Percentiles rank a stretch among this genome's conserved stretches.
These are phyloP conservation scores for Mortierella sp. DNA, from an alignment of 371 early-diverging fungal species.

Conservation along the genomic window DNA sequence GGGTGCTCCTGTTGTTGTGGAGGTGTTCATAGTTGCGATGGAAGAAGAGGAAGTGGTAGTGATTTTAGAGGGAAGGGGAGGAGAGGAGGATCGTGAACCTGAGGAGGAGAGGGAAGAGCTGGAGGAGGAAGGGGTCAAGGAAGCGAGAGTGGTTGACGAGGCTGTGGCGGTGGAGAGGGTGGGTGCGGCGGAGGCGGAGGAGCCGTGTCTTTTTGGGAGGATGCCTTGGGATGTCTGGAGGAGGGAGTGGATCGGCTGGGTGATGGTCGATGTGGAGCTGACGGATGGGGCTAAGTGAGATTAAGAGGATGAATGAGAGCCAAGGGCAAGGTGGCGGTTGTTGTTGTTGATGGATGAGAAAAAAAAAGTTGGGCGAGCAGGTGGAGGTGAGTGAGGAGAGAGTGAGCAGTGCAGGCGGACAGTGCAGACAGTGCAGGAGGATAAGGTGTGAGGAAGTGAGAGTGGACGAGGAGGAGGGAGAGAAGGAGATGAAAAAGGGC, in stretches of 20 bases:
- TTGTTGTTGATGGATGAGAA: not conserved
- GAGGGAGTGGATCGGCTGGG: constrained; percentile 48
- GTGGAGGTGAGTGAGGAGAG: not conserved
- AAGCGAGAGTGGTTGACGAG: constrained; percentile 7
- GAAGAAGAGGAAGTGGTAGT: not conserved
- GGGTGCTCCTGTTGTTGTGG: not conserved
- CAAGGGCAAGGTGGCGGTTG: not conserved
- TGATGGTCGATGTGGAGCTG: constrained; percentile 56
- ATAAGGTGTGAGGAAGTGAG: not conserved
- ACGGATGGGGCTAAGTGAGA: constrained; percentile 44
- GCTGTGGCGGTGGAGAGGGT: constrained; percentile 41
- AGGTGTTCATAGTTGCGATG: constrained; percentile 15
- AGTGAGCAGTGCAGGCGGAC: not conserved
- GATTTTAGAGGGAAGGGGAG: constrained; percentile 1
- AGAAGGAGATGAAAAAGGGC: not conserved
- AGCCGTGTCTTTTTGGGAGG: constrained; percentile 49
- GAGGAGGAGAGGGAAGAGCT: constrained; percentile 30
- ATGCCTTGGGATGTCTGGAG: constrained; percentile 50
- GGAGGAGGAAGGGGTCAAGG: constrained; percentile 26
- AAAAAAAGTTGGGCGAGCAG: not conserved
- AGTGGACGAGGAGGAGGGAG: too few species aligned
- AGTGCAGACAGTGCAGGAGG: not conserved
- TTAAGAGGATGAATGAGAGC: not conserved
- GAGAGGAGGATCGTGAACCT: constrained; percentile 14
- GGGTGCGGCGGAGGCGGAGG: constrained; percentile 35